These are phyloP conservation scores for Helicocarpus griseus DNA, from an alignment of 2,329 filamentous ascomycete species.

Conservation along the genomic window DNA sequence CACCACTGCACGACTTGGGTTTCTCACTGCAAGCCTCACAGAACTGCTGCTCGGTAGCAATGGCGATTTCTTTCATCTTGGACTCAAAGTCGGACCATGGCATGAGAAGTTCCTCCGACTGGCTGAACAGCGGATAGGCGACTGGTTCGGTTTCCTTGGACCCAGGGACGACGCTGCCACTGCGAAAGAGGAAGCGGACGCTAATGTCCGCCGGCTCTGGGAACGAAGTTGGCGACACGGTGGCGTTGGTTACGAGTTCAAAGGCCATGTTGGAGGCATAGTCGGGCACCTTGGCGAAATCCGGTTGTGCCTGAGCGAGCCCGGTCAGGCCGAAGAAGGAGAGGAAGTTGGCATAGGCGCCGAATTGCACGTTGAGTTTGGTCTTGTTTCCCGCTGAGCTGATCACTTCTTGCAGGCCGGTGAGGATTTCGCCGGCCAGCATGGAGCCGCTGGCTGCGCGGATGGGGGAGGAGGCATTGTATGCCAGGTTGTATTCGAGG, in stretches of 20 bases:
- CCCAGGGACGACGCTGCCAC: slow-evolving; percentile 43
- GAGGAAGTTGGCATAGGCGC: slow-evolving; percentile 51
- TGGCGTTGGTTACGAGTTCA: slow-evolving; percentile 53
- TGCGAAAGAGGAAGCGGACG: slow-evolving; percentile 55
- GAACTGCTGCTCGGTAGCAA: slow-evolving; percentile 59
- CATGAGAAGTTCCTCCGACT: slow-evolving; percentile 43
- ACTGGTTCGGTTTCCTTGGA: slow-evolving; percentile 29
- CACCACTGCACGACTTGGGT: slow-evolving; percentile 54
- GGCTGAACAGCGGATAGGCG: slow-evolving; percentile 54
- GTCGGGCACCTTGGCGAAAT: slow-evolving; percentile 71
- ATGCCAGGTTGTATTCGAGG: slow-evolving; percentile 76
- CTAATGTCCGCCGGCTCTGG: slow-evolving; percentile 41
- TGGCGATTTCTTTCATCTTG: slow-evolving; percentile 56
- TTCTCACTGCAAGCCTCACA: slow-evolving; percentile 66
- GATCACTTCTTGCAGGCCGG: slow-evolving; percentile 35
- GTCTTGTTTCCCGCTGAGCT: slow-evolving; percentile 23
- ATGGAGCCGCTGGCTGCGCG: slow-evolving; percentile 49
- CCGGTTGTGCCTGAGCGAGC: slow-evolving; percentile 38
- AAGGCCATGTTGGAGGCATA: slow-evolving; percentile 77
- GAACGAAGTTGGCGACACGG: slow-evolving; percentile 26
- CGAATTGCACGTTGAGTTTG: slow-evolving; percentile 47
- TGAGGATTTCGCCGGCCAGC: slow-evolving; percentile 53
- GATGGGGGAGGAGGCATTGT: slow-evolving; percentile 50
- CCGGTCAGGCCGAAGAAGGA: slow-evolving; percentile 53
- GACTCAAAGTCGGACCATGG: slow-evolving; percentile 59